Percentiles rank a stretch among this genome's conserved stretches.
Conservation (phyloP, 495 filamentous ascomycete species). For the Apiosordaria backusii region DNA sequence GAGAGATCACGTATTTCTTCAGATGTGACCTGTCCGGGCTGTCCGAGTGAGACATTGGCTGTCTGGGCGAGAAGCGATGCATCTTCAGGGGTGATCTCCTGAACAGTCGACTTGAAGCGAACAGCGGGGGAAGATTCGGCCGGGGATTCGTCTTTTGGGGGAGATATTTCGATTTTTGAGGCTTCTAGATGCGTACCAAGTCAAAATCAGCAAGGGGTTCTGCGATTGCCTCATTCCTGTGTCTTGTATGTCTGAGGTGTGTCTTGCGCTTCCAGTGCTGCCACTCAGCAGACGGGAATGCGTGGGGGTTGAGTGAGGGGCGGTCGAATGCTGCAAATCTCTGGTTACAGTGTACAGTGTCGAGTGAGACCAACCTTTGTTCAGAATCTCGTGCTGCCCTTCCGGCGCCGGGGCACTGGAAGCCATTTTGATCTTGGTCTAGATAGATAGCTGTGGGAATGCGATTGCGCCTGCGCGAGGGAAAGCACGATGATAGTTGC, state of each 20-base stretch:
- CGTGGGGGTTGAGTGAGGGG: slow-evolving; percentile 28
- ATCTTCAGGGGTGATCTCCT: slow-evolving; percentile 66
- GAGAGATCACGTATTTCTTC: slow-evolving; percentile 70
- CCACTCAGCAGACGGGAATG: background rate
- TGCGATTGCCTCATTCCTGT: too few species aligned
- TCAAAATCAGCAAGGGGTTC: slow-evolving; percentile 12
- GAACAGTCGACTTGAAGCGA: slow-evolving; percentile 71
- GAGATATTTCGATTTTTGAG: slow-evolving; percentile 16
- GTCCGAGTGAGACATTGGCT: slow-evolving; percentile 21
- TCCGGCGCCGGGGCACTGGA: slow-evolving; percentile 19
- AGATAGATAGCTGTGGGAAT: background rate
- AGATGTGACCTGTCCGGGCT: slow-evolving; percentile 42
- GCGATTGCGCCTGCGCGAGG: slow-evolving; percentile 10
- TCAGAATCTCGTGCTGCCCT: slow-evolving; percentile 15
- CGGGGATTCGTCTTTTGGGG: slow-evolving; percentile 6
- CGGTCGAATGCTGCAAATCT: slow-evolving; percentile 10
- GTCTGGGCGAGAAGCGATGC: slow-evolving; percentile 25
- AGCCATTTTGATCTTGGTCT: slow-evolving; percentile 19
- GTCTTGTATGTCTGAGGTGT: background rate
- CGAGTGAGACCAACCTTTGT: slow-evolving; percentile 17
- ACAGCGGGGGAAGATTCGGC: slow-evolving; percentile 50
- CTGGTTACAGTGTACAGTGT: background rate
- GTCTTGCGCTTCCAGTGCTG: background rate
- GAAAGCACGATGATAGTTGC: slow-evolving; percentile 9
- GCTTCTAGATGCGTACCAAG: background rate